phyloP scores from a whole-genome alignment of 2,329 filamentous ascomycete species.

The Ophiocordyceps unilateralis region DNA sequence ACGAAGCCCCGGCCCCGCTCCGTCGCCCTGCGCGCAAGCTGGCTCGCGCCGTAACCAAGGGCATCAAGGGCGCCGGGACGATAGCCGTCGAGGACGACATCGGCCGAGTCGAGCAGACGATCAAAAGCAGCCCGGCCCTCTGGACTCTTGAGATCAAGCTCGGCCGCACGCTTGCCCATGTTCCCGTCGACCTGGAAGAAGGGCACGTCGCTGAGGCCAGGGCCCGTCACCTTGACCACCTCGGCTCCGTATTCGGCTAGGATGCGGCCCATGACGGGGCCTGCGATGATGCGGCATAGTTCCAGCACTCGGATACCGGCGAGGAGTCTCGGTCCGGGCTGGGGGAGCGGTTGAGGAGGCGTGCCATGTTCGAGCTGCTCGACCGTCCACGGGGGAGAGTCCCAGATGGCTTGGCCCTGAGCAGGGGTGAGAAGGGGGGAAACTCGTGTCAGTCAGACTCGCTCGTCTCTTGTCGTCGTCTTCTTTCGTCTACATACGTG shows the following conservation, averaged over 20 bases:
- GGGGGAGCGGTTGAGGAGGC: conserved; percentile 16
- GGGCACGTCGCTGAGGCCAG: conserved; percentile 50
- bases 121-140: conserved; percentile 40
- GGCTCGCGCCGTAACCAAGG: conserved; percentile 43
- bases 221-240: conserved; percentile 54
- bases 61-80: conserved; percentile 46
- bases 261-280: conserved; percentile 52
- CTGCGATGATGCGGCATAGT: conserved; percentile 58
- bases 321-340: conserved; percentile 13
- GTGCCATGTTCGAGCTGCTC: conserved; percentile 31
- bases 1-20: conserved; percentile 43
- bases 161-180: conserved; percentile 49
- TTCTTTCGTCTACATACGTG: too few relatives aligned
- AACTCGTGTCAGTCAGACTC: too few relatives aligned
- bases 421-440: neutral
- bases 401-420: conserved; percentile 26
- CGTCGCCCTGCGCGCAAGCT: conserved; percentile 32
- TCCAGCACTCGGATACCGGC: conserved; percentile 56
- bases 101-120: conserved; percentile 39
- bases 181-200: conserved; percentile 60
- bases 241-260: conserved; percentile 62
- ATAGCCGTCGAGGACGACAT: conserved; percentile 52
- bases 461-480: too few relatives aligned
- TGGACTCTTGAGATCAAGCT: conserved; percentile 41
- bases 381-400: conserved; percentile 30